Evolutionary conservation across 2,329 filamentous ascomycete genomes (phyloP), one percentile per base, ranked within the genome.

Genomic region (Sporothrix brunneoviolacea): DNA sequence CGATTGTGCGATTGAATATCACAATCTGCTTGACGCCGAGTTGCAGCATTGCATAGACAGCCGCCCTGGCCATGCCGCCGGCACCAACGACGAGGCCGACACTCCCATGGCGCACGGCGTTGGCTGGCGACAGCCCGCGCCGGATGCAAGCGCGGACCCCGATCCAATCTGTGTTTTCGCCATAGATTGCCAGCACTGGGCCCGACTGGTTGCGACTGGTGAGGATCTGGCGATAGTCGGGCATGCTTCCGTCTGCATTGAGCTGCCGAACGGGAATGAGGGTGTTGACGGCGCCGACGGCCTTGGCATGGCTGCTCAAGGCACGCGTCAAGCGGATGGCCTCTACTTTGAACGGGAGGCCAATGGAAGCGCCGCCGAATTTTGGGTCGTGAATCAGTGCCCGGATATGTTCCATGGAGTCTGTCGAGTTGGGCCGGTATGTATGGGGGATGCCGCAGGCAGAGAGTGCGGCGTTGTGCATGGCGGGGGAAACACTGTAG

Each of bases 1-100:
- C 66, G 16, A 71, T 57, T 0, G 83, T 88, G 22, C 85, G 73
- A 59, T 89, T 89, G 61, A 77, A 81, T 21, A 89, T 74, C 58
- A 86, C 85, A 24, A 89, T 82, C 52, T 84, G 83, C 35, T 80
- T 77, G 48, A 86, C 86, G 5, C 86, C 85, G 4, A 89, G 71
- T 59, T 84, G 83, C 24, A 88, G 74, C 66, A 89, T 74, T 4
- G 84, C 83, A 59, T 89, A 89, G 18, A 88, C 77, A 15, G 84
- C 83, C 4, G 85, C 83, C 53, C 85, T 74, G 6, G 83, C 85
- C 83, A 88, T 88, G 18, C 85, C 85, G 22, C 80, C 80, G 3
- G 80, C 79, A 13, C 80, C 80, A 43, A 83, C 72, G 12, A 83
- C 75, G 6, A 83, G 68, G 0, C 70, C 78, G 0, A 72, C 76